Base-by-base conservation (phyloP, 1,139 yeast species). In the Pichia sp. region DNA sequence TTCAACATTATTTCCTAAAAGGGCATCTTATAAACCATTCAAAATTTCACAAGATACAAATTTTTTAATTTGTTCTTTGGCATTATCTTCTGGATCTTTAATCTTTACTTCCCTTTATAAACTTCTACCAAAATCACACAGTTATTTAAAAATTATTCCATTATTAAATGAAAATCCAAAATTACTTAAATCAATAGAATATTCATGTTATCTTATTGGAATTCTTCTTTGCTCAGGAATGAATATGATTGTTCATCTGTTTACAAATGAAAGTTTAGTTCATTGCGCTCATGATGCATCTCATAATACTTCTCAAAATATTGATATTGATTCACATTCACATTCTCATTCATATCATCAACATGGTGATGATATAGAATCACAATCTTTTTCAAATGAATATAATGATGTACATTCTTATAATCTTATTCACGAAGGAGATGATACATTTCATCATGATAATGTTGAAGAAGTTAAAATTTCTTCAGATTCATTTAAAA, bases 251-350 rank as follows among this genome's bases (percentile, higher is more conserved):
- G 77, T 90, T 16, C 96, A 90, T 61, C 63, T 78, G 36, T 62
- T 82, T 45, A 87, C 97, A 2, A 78, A 92, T 47, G 87, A 86
- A 57, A 82, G 94, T 29, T 76, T 90, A 28, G 87, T 90, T 0
- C 96, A 89, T 59, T 89, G 97, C 62, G 82, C 78, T 20, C 96
- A 89, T 56, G 74, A 65, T 28, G 30, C 22, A 4, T 9, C 30
- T 6, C 16, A 16, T 16, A 24, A 22, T 16, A 16, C 16, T 16
- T 16, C 16, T 16, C 5, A 16, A 12, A 2, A 5, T 27, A 16
- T n/a, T 35, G 6, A 12, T 33, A 16, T 8, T 11, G 24, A 39
- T 39, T 25, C 53, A 42, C 49, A 44, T 45, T 30, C 28, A 20
- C 30, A 36, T 33, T 23, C 42, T 31, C 22, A 32, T 25, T 34